Percentiles rank a stretch among this genome's conserved stretches.
phyloP scores from a whole-genome alignment of 106 monocot genomes.

The Gastrodia elata region DNA sequence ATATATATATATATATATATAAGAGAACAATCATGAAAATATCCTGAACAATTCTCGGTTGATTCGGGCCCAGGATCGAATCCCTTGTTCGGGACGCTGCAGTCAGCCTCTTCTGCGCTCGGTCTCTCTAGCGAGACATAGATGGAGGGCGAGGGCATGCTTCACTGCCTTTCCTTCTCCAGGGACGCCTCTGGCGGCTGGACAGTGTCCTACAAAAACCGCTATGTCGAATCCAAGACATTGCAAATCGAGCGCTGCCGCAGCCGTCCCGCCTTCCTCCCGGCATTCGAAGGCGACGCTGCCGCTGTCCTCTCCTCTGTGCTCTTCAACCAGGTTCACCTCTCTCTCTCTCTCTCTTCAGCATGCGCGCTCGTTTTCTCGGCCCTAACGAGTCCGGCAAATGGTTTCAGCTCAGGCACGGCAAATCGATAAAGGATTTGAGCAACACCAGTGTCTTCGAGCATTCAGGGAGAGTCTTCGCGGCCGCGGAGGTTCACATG shows the following conservation, averaged over 20 bases:
- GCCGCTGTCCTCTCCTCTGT: slow-evolving; percentile 31
- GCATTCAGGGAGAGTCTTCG: slow-evolving; percentile 27
- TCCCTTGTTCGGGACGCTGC: slow-evolving; percentile 34
- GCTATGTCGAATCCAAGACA: slow-evolving; percentile 38
- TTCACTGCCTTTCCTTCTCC: slow-evolving; percentile 42
- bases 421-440: slow-evolving; percentile 29
- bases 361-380: not conserved
- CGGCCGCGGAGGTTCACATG: slow-evolving; percentile 28
- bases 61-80: slow-evolving; percentile 24
- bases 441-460: slow-evolving; percentile 53
- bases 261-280: slow-evolving; percentile 37
- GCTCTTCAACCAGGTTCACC: slow-evolving; percentile 27
- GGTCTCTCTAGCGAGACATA: slow-evolving; percentile 36
- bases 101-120: slow-evolving; percentile 25
- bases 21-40: not conserved
- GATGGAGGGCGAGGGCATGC: slow-evolving; percentile 65
- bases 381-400: not conserved
- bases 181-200: slow-evolving; percentile 17
- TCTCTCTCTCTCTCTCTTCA: too few species aligned
- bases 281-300: slow-evolving; percentile 36
- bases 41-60: not conserved
- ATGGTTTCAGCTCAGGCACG: slow-evolving; percentile 29
- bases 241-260: slow-evolving; percentile 28
- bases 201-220: slow-evolving; percentile 33
- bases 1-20: not conserved